Evolutionary conservation across 495 filamentous ascomycete genomes (phyloP).

Genomic region (Aspergillus cavernicola): DNA sequence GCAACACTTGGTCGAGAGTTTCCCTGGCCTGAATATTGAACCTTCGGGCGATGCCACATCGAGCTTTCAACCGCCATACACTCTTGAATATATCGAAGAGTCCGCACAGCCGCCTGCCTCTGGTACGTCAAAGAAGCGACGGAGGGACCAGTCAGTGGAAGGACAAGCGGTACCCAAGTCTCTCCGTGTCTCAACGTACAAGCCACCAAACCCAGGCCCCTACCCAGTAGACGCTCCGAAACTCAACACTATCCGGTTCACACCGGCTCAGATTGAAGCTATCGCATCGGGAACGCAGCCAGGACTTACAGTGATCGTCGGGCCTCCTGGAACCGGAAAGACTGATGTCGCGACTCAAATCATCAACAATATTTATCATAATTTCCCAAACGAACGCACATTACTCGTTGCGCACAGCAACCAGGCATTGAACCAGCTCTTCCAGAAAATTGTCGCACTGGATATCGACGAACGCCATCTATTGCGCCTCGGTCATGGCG

Average conservation of each 20-base stretch:
- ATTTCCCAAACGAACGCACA: conserved; percentile 89
- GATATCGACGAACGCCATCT: conserved; percentile 97
- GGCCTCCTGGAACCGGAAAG: conserved; percentile 95
- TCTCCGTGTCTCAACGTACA: conserved; percentile 85
- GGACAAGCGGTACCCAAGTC: conserved; percentile 57
- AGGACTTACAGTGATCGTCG: conserved; percentile 90
- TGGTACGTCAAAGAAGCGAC: conserved; percentile 74
- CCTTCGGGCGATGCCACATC: conserved; percentile 63
- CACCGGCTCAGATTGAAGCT: conserved; percentile 84
- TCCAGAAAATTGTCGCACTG: conserved; percentile 91
- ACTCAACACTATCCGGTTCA: conserved; percentile 81
- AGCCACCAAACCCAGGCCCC: conserved; percentile 83
- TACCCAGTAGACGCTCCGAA: conserved; percentile 87
- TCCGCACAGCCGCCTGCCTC: conserved; percentile 36
- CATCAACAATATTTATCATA: conserved; percentile 98
- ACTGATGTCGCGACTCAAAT: conserved; percentile 98
- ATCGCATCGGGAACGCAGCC: conserved; percentile 93
- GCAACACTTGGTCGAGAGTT: conserved; percentile 86
- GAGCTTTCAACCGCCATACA: conserved; percentile 83
- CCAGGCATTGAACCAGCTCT: conserved; percentile 97
- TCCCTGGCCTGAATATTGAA: conserved; percentile 80
- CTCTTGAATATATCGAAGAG: conserved; percentile 62
- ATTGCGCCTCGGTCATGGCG: conserved; percentile 87
- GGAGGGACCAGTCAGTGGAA: conserved; percentile 66
- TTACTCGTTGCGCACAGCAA: conserved; percentile 96